Conservation (phyloP, 371 early-diverging fungal genomes). For the Conidiobolus incongruus region DNA sequence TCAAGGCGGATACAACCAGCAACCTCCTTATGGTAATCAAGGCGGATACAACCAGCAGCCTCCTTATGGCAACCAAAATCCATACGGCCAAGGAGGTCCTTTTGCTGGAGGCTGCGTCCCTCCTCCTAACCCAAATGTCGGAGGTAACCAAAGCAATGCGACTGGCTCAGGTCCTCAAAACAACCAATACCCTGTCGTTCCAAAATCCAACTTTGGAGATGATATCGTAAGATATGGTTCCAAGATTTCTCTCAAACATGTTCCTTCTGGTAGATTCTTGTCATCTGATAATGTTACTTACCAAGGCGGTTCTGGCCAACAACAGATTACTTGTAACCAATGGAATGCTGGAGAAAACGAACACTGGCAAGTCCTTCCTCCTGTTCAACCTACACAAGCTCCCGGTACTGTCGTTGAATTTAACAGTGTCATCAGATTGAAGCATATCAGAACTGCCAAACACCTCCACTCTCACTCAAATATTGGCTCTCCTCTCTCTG, state of each 20-base stretch:
- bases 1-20: background rate
- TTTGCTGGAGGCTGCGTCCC: background rate
- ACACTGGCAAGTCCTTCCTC: slow-evolving; percentile 25
- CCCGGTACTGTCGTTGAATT: slow-evolving; percentile 19
- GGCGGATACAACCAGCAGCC: background rate
- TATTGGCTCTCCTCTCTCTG: slow-evolving; percentile 18
- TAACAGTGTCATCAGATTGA: slow-evolving; percentile 24
- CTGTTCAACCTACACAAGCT: slow-evolving; percentile 4
- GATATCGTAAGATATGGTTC: slow-evolving; percentile 6
- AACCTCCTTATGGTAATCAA: background rate
- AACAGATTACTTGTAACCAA: slow-evolving; percentile 7
- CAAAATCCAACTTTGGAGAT: background rate
- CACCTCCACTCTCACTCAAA: slow-evolving; percentile 31
- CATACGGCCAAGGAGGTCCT: background rate
- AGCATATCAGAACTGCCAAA: slow-evolving; percentile 18
- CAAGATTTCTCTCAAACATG: slow-evolving; percentile 25
- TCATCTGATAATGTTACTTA: slow-evolving; percentile 13
- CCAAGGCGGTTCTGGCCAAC: slow-evolving; percentile 22
- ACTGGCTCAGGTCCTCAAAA: background rate
- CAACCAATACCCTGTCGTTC: background rate
- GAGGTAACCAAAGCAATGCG: background rate
- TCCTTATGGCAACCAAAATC: background rate
- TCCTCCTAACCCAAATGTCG: background rate
- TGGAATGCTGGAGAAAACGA: slow-evolving; percentile 15
- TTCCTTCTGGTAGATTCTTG: slow-evolving; percentile 24